These are phyloP conservation scores for Talaromyces trachyspermus DNA, from an alignment of 495 filamentous ascomycete genomes.

Conservation along the genomic window DNA sequence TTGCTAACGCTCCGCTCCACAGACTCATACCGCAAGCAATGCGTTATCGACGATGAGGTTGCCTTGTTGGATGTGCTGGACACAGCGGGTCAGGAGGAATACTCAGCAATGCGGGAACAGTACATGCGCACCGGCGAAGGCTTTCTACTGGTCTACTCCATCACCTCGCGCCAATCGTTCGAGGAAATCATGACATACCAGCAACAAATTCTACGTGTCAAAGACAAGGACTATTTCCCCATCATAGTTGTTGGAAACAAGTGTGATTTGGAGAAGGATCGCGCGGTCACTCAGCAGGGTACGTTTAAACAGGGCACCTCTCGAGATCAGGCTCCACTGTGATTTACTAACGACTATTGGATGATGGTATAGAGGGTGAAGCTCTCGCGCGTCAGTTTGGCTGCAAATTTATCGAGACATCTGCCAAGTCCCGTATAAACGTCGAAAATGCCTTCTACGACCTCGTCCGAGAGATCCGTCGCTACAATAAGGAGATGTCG, in stretches of 20 bases:
- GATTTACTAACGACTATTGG: conserved; percentile 18
- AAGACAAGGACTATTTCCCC: conserved; percentile 98
- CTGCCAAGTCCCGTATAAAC: conserved; percentile 94
- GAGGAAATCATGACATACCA: conserved; percentile 98
- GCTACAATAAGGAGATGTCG: conserved; percentile 96
- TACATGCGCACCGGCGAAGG: conserved; percentile 99
- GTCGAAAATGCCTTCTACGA: conserved; percentile 98
- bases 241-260: conserved; percentile 99
- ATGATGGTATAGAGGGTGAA: conserved; percentile 66
- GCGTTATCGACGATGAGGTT: conserved; percentile 95
- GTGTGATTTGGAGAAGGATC: conserved; percentile 90
- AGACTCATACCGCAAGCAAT: conserved; percentile 99
- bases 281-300: conserved; percentile 89
- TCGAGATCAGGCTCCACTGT: too few species aligned
- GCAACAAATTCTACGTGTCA: conserved; percentile 95
- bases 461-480: conserved; percentile 91
- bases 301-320: too few species aligned
- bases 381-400: conserved; percentile 77
- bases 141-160: conserved; percentile 95
- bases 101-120: conserved; percentile 98
- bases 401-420: conserved; percentile 98
- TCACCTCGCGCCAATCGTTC: conserved; percentile 93
- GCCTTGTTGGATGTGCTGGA: conserved; percentile 95
- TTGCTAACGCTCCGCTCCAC: conserved; percentile 8
- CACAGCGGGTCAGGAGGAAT: conserved; percentile 97